Evolutionary conservation across 768 basidiomycete species (phyloP), one percentile per base, ranked within the genome.

Genomic region (Mycena pura): DNA sequence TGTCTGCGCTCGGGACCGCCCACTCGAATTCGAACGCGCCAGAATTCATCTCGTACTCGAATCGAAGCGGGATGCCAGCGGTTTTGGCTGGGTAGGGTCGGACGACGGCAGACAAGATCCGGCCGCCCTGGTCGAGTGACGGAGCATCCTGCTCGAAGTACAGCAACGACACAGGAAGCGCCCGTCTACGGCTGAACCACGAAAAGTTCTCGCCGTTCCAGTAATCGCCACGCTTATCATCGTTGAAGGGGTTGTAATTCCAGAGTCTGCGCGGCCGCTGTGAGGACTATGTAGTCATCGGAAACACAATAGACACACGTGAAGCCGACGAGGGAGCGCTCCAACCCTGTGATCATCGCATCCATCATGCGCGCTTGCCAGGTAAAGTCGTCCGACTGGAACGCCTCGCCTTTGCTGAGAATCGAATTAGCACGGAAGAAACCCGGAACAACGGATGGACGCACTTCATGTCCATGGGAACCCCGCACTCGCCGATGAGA

Each of bases 161-260:
- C 13, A 90, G 78, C 38, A 86, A 70, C 0, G 82, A 82, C 0
- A 81, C 69, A 1, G 84, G 89, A 48, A 86, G 76, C 1, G 83
- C 86, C 15, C 89, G 85, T 32, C 73, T 75, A 40, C 78, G 77
- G 68, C 87, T 87, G 82, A 94, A 98, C 93, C 93, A 97, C 1
- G 93, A 95, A 72, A 99, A 98, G 76, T 96, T 97, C 75, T 99
- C 96, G 52, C 92, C 93, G 68, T 96, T 96, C 96, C 96, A 97
- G 71, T 88, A 76, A 71, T 98, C 96, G 15, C 96, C 96, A 24
- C 74, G 68, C 17, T 73, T 67, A 72, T 98, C 95, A 36, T 84
- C 82, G 74, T 98, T 99, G 50, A 82, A 78, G 0, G 96, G 91
- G 69, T 98, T 97, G 73, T 97, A 98, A 60, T 92, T 94, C 96